Base-by-base conservation (phyloP, 1,284 basidiomycete genomes). In the Puccinia triticina region DNA sequence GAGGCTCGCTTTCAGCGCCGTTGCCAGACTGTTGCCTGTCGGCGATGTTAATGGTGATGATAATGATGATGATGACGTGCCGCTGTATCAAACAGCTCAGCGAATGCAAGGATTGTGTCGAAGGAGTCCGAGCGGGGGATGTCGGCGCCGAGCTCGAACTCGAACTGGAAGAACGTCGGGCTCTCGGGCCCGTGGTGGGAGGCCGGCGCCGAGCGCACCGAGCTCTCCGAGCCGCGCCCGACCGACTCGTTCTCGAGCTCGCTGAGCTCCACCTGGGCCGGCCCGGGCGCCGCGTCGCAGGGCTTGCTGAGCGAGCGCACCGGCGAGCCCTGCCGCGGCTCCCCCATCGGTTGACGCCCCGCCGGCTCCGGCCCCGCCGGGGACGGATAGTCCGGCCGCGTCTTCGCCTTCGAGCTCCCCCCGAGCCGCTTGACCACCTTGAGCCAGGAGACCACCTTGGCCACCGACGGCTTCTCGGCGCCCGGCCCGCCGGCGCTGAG, bases 381-480 rank as follows among this genome's bases (percentile, higher is more conserved):
- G 14, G 69, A 46, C 2, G 7, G 1, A 50, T 50, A 43, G 3
- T 71, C 53, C 26, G 26, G 34, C 26, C 34, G 26, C n/a, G 5
- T 66, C 43, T 77, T 77, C 3, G 37, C 32, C 48, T 67, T 61
- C 26, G 75, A 64, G 18, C 64, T 23, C 8, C 59, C 59, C 16
- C 79, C 79, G 11, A 81, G 71, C 37, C 71, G 67, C 34, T 81
- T 81, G 37, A 81, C 79, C 26, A 73, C 83, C 73, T 84, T 84
- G 43, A 85, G 82, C 85, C 85, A 85, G 50, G 85, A 85, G 4
- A 85, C 84, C n/a, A 85, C 84, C 40, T 84, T 84, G 10, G 84
- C 83, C 23, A 85, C 84, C 11, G 85, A 71, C 26, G 79, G 71
- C 43, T 81, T 81, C 14, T 81, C 79, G 2, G 55, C 48, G 26